These are phyloP conservation scores for Paramecium tetraurelia DNA, from an alignment of 73 alveolate genomes.

Conservation along the genomic window DNA sequence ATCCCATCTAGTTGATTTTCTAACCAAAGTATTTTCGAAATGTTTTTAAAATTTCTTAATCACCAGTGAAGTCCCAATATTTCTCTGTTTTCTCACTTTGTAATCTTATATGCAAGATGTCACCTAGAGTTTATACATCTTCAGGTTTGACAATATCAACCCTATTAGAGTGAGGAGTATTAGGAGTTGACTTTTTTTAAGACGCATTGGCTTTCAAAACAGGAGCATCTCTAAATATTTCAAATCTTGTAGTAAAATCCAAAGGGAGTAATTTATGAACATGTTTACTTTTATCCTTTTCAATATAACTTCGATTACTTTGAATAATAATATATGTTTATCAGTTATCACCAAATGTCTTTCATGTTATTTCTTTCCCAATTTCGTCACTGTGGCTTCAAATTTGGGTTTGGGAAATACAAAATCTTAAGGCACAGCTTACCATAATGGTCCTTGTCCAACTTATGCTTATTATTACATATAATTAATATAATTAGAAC, in stretches of 20 bases:
- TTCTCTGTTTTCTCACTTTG: background rate
- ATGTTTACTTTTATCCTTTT: slow-evolving; percentile 7
- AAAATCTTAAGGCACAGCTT: background rate
- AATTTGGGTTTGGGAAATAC: background rate
- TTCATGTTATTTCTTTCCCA: background rate
- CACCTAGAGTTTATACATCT: slow-evolving; percentile 19
- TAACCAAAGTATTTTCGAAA: slow-evolving; percentile 53
- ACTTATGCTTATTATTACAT: background rate
- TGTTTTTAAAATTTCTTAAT: slow-evolving; percentile 21
- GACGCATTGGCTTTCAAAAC: background rate
- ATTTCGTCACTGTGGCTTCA: slow-evolving; percentile 21
- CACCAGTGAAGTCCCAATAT: slow-evolving; percentile 52
- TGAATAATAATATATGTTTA: background rate
- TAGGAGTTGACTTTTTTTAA: background rate
- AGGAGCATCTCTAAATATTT: slow-evolving; percentile 32
- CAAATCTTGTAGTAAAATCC: slow-evolving; percentile 29
- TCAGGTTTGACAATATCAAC: slow-evolving; percentile 47
- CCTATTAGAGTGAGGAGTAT: slow-evolving; percentile 17
- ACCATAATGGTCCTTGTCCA: background rate
- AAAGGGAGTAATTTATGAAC: slow-evolving; percentile 26
- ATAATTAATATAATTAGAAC: background rate
- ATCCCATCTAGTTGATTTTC: slow-evolving; percentile 58
- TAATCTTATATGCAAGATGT: slow-evolving; percentile 8
- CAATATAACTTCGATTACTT: background rate
- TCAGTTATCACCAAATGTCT: slow-evolving; percentile 21